These are phyloP conservation scores for Trifolium pratense DNA, from an alignment of 306 rosid genomes.

Conservation along the genomic window DNA sequence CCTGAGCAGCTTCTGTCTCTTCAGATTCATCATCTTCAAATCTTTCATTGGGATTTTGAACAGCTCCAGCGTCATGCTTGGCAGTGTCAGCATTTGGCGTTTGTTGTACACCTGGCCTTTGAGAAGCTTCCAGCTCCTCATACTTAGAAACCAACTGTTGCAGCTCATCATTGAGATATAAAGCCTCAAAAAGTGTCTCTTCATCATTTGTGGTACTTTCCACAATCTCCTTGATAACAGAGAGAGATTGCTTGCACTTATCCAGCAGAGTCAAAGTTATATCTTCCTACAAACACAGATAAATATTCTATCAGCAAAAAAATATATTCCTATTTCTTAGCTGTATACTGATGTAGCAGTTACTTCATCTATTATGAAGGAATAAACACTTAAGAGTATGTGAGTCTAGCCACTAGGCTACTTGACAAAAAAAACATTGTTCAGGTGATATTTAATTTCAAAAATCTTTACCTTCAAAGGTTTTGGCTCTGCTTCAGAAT, in stretches of 20 bases:
- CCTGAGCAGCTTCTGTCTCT: slow-evolving; percentile 45
- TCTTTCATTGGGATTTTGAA: slow-evolving; percentile 39
- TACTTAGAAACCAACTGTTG: slow-evolving; percentile 68
- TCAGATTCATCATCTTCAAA: slow-evolving; percentile 26
- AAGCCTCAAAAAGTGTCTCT: slow-evolving; percentile 77
- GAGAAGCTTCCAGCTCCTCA: slow-evolving; percentile 66
- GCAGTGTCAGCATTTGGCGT: slow-evolving; percentile 48
- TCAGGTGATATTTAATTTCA: background rate
- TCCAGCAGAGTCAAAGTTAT: slow-evolving; percentile 71
- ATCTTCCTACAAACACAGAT: slow-evolving; percentile 65
- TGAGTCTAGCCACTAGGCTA: too few species aligned
- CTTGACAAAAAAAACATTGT: background rate
- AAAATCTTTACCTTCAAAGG: slow-evolving; percentile 63
- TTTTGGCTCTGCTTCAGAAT: slow-evolving; percentile 69
- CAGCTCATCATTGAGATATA: slow-evolving; percentile 81
- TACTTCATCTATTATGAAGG: slow-evolving; percentile 3
- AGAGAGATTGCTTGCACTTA: slow-evolving; percentile 72
- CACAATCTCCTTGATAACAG: slow-evolving; percentile 63
- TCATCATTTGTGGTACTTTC: slow-evolving; percentile 78
- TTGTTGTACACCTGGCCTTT: slow-evolving; percentile 42
- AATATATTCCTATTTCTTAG: too few species aligned
- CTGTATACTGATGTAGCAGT: background rate
- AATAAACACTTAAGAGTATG: too few species aligned
- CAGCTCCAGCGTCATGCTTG: slow-evolving; percentile 43
- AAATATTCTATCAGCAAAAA: slow-evolving; percentile 31